Base-by-base conservation (phyloP, 768 basidiomycete genomes). In the Mycena maculata region DNA sequence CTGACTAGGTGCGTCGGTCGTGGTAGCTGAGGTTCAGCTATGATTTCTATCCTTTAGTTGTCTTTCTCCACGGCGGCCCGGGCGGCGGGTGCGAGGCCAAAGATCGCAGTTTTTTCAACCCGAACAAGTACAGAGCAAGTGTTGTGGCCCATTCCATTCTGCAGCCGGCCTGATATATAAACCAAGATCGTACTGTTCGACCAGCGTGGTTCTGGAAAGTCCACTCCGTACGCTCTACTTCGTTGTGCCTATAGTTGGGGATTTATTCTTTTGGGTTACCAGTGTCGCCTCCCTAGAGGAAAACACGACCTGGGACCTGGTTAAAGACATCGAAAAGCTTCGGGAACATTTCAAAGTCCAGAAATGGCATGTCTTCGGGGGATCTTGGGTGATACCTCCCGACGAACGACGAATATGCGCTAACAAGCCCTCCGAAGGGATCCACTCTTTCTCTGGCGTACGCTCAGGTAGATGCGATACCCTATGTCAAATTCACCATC, bases 301-400 rank as follows among this genome's bases (percentile, higher is more conserved):
- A 55, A 98, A 98, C 78, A 98, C 95, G 2, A 98, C 96, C 6
- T 95, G 93, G 94, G 91, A 95, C 74, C 88, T 97, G 44, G 94
- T 98, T 27, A 91, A 87, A 69, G 96, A 98, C 74, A 88, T 95
- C 12, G 96, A 98, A 76, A 90, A 82, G 72, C 80, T 97, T 27
- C 86, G 96, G 62, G 83, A 90, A 74, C 86, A 92, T 63, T 85
- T 98, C 18, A 80, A 80, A 44, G 85, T 98, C 61, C 90, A 93
- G 22, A 93, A 89, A 74, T 98, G 95, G 96, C 90, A 96, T 62
- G 93, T 98, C 28, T 98, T 98, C 75, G 96, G 96, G 30, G 96
- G 96, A 11, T 94, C 92, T 53, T 97, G 96, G 95, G 92, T 92
- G 70, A 54, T 33, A 1, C 23, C 82, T 75, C n/a, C 54, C 53